Percentiles rank a stretch among this genome's conserved stretches.
Evolutionary conservation across 345 rosid species (phyloP).

Genomic region (Salix suchowensis): DNA sequence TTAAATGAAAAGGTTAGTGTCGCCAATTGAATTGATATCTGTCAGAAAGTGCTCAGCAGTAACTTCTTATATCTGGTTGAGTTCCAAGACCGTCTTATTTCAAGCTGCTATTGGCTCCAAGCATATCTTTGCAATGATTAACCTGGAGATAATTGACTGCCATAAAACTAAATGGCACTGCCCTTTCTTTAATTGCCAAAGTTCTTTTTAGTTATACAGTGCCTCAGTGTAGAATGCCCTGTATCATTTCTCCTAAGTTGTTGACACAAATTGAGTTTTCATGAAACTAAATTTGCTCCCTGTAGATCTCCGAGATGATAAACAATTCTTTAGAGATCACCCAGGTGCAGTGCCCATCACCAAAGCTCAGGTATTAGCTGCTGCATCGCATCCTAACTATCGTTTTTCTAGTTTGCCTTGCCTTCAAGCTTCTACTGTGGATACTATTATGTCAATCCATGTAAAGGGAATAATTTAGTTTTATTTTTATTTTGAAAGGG

Average conservation of each 20-base stretch:
- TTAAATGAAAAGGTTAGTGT: not conserved
- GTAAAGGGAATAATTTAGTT: not conserved
- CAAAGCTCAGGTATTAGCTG: constrained; percentile 54
- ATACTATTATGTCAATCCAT: not conserved
- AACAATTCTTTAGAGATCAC: constrained; percentile 58
- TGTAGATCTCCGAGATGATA: constrained; percentile 81
- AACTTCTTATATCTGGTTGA: not conserved
- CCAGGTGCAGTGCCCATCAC: constrained; percentile 74
- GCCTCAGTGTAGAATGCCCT: not conserved
- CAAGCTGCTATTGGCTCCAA: not conserved
- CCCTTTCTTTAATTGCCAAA: not conserved
- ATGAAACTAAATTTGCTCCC: constrained; percentile 12
- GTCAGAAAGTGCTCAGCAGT: not conserved
- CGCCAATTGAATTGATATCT: not conserved
- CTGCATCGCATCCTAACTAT: constrained; percentile 2
- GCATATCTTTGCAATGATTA: not conserved
- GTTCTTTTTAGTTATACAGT: not conserved
- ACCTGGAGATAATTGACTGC: not conserved
- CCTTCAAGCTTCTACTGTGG: not conserved
- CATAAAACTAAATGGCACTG: not conserved
- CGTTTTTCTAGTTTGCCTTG: not conserved
- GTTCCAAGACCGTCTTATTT: not conserved
- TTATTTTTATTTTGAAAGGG: constrained; percentile 37
- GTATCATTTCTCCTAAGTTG: not conserved
- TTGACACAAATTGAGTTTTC: not conserved